Conservation (phyloP, 345 rosid species). For the Leavenworthia alabamica region DNA sequence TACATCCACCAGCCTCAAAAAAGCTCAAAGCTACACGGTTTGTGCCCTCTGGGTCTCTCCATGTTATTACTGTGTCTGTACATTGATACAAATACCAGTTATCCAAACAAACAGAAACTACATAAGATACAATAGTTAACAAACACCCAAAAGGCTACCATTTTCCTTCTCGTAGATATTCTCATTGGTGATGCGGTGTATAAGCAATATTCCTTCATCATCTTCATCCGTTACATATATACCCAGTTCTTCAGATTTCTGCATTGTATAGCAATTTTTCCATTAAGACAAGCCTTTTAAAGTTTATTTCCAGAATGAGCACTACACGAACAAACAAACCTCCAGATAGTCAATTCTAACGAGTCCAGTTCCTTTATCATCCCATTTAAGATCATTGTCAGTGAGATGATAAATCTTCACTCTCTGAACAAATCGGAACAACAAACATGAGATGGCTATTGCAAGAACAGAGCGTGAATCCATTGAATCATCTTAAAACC, state of each 20-base stretch:
- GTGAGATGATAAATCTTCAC: conserved; percentile 74
- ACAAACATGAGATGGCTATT: not conserved
- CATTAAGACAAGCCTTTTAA: conserved; percentile 22
- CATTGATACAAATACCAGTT: conserved; percentile 14
- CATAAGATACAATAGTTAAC: not conserved
- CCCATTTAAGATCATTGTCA: conserved; percentile 77
- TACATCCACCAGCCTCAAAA: conserved; percentile 78
- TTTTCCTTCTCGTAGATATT: conserved; percentile 83
- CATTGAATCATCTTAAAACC: not conserved
- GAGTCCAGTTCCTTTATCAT: conserved; percentile 92
- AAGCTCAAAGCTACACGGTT: conserved; percentile 86
- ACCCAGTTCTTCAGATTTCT: conserved; percentile 75
- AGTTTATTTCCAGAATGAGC: not conserved
- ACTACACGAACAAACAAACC: conserved; percentile 51
- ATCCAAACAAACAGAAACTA: not conserved
- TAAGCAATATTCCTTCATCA: conserved; percentile 68
- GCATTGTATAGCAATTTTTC: conserved; percentile 26
- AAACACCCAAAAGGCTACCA: conserved; percentile 41
- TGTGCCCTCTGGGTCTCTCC: conserved; percentile 79
- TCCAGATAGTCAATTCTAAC: conserved; percentile 73
- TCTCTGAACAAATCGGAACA: conserved; percentile 41
- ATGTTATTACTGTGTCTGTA: conserved; percentile 80
- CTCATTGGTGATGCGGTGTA: conserved; percentile 71
- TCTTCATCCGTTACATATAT: conserved; percentile 82
- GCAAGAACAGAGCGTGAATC: conserved; percentile 1